Percentiles rank a stretch among this genome's conserved stretches.
Conservation (phyloP, 305 asterid genomes). For the Caryopteris hybrid region DNA sequence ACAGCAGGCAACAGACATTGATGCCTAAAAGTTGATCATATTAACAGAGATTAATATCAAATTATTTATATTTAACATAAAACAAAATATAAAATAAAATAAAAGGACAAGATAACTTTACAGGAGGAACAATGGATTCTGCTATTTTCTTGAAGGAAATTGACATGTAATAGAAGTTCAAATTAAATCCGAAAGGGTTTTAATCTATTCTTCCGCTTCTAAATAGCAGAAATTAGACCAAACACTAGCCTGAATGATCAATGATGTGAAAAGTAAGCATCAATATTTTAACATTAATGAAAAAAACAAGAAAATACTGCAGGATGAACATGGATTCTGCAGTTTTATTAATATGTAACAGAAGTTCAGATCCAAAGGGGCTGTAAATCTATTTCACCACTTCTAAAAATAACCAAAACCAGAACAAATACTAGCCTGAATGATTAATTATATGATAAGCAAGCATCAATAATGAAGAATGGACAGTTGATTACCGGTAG, state of each 20-base stretch:
- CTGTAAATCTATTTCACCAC: neutral
- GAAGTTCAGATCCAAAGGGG: constrained; percentile 2
- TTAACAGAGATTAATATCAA: constrained; percentile 20
- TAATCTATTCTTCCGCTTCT: neutral
- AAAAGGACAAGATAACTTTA: too few species aligned
- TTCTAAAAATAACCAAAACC: neutral
- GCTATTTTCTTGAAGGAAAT: too few species aligned
- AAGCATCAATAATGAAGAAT: neutral
- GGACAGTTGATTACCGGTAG: constrained; percentile 19
- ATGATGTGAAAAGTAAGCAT: neutral
- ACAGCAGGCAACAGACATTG: constrained; percentile 93
- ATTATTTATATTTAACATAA: too few species aligned
- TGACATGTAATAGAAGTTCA: too few species aligned
- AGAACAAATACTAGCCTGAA: neutral
- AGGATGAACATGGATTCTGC: too few species aligned
- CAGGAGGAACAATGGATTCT: too few species aligned
- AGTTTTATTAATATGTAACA: too few species aligned
- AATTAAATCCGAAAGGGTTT: neutral
- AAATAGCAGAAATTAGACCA: neutral
- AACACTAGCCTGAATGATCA: neutral
- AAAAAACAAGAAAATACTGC: too few species aligned
- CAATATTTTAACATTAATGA: too few species aligned
- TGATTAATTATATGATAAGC: neutral
- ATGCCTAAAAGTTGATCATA: constrained; percentile 38
- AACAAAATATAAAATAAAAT: too few species aligned